A percentile compares a stretch with the other conserved stretches of the same genome.
These are phyloP conservation scores for Neocucurbitaria cava DNA, from an alignment of 2,329 filamentous ascomycete genomes.

Conservation along the genomic window DNA sequence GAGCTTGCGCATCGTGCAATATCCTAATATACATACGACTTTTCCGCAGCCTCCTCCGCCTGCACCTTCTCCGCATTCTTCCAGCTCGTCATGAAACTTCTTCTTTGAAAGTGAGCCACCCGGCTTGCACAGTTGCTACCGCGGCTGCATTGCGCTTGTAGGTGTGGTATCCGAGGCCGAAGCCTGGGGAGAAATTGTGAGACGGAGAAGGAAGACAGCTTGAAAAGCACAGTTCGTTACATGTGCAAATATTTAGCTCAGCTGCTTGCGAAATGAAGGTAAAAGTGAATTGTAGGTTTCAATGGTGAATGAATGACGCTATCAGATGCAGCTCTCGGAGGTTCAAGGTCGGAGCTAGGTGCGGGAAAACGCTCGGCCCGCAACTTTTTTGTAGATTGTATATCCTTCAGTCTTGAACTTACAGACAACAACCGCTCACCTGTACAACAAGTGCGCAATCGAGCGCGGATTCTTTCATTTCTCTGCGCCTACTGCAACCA, in stretches of 20 bases:
- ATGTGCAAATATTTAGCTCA: constrained; percentile 14
- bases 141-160: constrained; percentile 46
- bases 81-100: constrained; percentile 29
- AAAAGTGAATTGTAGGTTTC: neutral
- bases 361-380: constrained; percentile 35
- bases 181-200: constrained; percentile 52
- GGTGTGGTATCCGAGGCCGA: constrained; percentile 55
- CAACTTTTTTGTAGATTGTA: constrained; percentile 24
- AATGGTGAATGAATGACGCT: constrained; percentile 15
- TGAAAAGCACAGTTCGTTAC: constrained; percentile 35
- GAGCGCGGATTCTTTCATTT: neutral
- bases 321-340: constrained; percentile 5
- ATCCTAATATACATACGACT: constrained; percentile 8
- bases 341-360: constrained; percentile 11
- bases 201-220: constrained; percentile 52
- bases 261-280: neutral
- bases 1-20: constrained; percentile 5
- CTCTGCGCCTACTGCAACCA: neutral
- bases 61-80: constrained; percentile 24
- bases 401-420: neutral
- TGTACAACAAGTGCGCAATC: neutral
- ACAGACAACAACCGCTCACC: neutral
- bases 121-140: constrained; percentile 54
- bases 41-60: constrained; percentile 19
- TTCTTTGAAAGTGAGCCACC: constrained; percentile 48